Evolutionary conservation across 2,329 filamentous ascomycete genomes (phyloP), one percentile per base, ranked within the genome.

Genomic region (Tolypocladium ophioglossoides): DNA sequence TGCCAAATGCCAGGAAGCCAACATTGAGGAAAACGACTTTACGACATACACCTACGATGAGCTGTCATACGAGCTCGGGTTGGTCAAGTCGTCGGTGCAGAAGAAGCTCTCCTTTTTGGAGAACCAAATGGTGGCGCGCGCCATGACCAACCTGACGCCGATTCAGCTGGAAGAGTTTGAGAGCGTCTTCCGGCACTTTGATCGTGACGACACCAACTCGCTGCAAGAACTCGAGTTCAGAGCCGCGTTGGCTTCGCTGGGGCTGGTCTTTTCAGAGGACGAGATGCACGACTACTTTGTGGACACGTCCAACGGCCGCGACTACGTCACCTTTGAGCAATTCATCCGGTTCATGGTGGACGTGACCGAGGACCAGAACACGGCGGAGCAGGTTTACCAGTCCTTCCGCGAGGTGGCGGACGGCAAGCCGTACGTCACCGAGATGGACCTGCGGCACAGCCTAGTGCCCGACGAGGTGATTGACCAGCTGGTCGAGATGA

Each of bases 311-410:
- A 83, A 82, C 39, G 90, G 84, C 38, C 81, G 77, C 60, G 87
- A 85, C 69, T 82, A 87, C 60, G 94, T 99, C 52, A 94, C 89
- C 5, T 99, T 99, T 67, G 94, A 99, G 74, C 92, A 97, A 71
- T 99, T 99, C 67, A 99, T 99, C 68, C 85, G 89, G 40, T 99
- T 99, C 78, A 99, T 99, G 94, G 94, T 99, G 50, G 90, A 95
- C 62, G 94, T 96, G 51, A 99, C 94, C 14, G 94, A 99, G 72
- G 94, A 99, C 67, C 94, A 99, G 73, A 96, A 99, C 70, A 96
- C 91, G 4, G 94, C 94, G 14, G 94, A 97, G 72, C 94, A 99
- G 70, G 94, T 99, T 6, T 97, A 94, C 76, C 92, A 99, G 73
- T 95, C 88, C 59, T 99, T 99, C 82, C 84, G 86, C 55, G 94